Evolutionary conservation across 106 monocot species (phyloP).

Genomic region (Acorus gramineus): DNA sequence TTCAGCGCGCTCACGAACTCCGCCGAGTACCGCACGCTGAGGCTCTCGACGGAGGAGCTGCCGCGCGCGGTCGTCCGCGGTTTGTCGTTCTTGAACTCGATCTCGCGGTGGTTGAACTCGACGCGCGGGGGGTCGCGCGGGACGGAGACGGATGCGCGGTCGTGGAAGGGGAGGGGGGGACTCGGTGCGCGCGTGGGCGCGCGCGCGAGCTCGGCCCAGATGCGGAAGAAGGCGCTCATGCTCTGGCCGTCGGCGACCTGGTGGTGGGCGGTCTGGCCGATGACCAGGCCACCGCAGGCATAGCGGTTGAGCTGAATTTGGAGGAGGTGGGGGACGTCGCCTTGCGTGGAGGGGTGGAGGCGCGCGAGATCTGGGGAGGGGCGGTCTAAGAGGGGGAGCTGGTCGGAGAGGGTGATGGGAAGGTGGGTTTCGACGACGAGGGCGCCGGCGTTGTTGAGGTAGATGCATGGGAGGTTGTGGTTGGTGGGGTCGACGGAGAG

Average conservation of each 20-base stretch:
- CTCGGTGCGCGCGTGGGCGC: slow-evolving; percentile 9
- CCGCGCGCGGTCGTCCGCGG: too few species aligned
- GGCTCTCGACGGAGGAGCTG: too few species aligned
- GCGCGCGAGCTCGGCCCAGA: slow-evolving; percentile 30
- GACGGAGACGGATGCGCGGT: slow-evolving; percentile 10
- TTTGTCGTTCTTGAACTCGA: slow-evolving; percentile 9
- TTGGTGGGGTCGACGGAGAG: slow-evolving; percentile 5
- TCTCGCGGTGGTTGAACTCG: slow-evolving; percentile 15
- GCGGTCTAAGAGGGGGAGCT: background rate
- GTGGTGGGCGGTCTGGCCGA: slow-evolving; percentile 38
- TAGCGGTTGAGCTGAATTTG: slow-evolving; percentile 37
- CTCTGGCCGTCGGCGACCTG: slow-evolving; percentile 20
- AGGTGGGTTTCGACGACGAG: slow-evolving; percentile 6
- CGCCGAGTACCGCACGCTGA: background rate
- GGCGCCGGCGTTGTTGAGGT: slow-evolving; percentile 34
- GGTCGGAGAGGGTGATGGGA: background rate
- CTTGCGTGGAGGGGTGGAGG: slow-evolving; percentile 17
- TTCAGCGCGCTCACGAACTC: slow-evolving; percentile 19
- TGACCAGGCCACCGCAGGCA: slow-evolving; percentile 13
- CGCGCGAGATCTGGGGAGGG: slow-evolving; percentile 11
- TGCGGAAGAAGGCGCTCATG: slow-evolving; percentile 17
- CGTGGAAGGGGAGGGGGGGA: slow-evolving; percentile 11
- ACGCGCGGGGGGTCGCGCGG: slow-evolving; percentile 12
- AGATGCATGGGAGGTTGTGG: slow-evolving; percentile 6
- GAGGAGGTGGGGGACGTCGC: slow-evolving; percentile 16